Evolutionary conservation across 1,284 basidiomycete genomes (phyloP), one percentile per base, ranked within the genome.

Genomic region (Malassezia psittaci): DNA sequence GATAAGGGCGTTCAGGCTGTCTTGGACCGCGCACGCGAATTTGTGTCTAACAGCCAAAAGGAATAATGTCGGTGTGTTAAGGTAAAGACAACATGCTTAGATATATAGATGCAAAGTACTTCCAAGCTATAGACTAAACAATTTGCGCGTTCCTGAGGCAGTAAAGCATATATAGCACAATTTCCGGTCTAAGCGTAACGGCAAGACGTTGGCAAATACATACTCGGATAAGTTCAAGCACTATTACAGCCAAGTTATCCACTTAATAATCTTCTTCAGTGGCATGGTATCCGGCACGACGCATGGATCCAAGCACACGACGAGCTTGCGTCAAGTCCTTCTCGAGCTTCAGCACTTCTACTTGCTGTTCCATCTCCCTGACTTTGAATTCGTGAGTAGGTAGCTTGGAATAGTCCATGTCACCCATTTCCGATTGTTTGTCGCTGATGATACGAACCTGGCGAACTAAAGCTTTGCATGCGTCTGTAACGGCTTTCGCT

Each of bases 401-500:
- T 89, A 96, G 90, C 59, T 83, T 83, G 76, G 86, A 85, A 78
- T 90, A 96, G 77, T 96, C 89, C 18, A 86, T 81, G 15, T 84
- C 81, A 62, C 90, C 90, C 52, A 88, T 85, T 65, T 54, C 60
- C 37, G 72, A 77, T 76, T 90, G 85, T 75, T 83, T 84, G 44
- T 89, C 87, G 41, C 89, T 87, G 63, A 98, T 85, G 9, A 89
- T 85, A 79, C 94, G 96, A 78, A 99, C 93, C 76, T 96, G 93
- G 69, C 83, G 83, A 56, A 99, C 94, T 51, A 99, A 83, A 35
- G 90, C 90, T 73, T 87, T 89, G 80, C 93, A 98, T n/a, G 94
- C 93, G 70, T 93, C 90, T 1, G 90, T 96, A 53, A 99, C 94
- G 0, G 93, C 93, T 78, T 94, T 96, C 47, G 93, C 89, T 2